Evolutionary conservation across 2,329 filamentous ascomycete species (phyloP).

Genomic region (Fusarium liriodendri): DNA sequence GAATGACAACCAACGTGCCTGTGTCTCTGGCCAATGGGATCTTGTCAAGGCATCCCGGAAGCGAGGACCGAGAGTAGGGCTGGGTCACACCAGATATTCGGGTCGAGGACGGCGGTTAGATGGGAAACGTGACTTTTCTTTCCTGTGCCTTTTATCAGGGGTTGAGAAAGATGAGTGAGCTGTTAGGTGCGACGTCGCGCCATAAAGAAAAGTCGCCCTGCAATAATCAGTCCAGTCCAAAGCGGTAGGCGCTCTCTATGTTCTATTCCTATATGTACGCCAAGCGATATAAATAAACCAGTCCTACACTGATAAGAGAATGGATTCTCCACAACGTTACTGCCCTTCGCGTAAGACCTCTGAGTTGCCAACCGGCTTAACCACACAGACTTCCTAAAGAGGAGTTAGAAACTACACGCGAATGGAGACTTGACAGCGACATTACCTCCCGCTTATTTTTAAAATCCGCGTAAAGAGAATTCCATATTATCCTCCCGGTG

Average conservation of each 20-base stretch:
- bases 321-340: neutral
- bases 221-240: neutral
- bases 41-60: neutral
- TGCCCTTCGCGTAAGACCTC: neutral
- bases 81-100: neutral
- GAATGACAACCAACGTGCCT: neutral
- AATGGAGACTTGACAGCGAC: fast-evolving
- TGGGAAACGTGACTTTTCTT: neutral
- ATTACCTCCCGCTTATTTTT: conserved; percentile 26
- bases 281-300: neutral
- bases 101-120: neutral
- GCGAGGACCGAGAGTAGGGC: neutral
- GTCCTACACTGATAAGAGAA: too few species aligned
- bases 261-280: neutral
- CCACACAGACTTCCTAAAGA: neutral
- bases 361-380: neutral
- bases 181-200: neutral
- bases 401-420: neutral
- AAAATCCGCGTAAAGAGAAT: conserved; percentile 62
- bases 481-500: conserved; percentile 31
- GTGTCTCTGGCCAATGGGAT: neutral
- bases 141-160: neutral
- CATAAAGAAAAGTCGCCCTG: neutral
- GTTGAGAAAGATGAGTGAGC: neutral
- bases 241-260: neutral